Conservation (phyloP, 805 yeast species). For the Candida insectorum region DNA sequence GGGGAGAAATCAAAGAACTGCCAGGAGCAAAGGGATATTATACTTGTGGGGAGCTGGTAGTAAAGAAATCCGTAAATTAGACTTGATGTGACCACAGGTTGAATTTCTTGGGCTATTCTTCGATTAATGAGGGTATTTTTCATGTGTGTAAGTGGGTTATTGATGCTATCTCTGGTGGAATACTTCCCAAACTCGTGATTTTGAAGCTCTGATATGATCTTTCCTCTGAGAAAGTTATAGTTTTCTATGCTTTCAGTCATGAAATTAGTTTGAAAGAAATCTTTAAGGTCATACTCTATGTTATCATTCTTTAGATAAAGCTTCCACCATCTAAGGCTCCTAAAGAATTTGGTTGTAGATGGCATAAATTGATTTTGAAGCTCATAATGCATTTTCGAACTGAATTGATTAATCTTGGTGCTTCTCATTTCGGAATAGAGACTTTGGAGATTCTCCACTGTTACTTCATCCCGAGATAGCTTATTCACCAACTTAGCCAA, state of each 20-base stretch:
- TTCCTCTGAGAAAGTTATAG: slow-evolving; percentile 37
- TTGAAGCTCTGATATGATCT: slow-evolving; percentile 26
- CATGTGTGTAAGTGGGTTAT: slow-evolving; percentile 28
- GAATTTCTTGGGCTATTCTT: slow-evolving; percentile 30
- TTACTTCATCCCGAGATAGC: slow-evolving; percentile 12
- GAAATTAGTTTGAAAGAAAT: slow-evolving; percentile 30
- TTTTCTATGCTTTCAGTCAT: slow-evolving; percentile 38
- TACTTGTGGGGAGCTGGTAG: slow-evolving; percentile 37
- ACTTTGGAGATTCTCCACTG: slow-evolving; percentile 14
- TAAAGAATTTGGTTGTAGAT: slow-evolving; percentile 26
- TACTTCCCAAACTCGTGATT: slow-evolving; percentile 21
- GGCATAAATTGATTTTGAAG: slow-evolving; percentile 34
- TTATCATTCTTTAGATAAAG: slow-evolving; percentile 40
- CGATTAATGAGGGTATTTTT: slow-evolving; percentile 28
- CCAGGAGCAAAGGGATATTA: slow-evolving; percentile 27
- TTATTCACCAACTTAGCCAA: slow-evolving; percentile 15
- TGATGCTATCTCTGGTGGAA: slow-evolving; percentile 6
- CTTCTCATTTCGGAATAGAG: slow-evolving; percentile 19
- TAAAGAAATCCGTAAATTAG: slow-evolving; percentile 27
- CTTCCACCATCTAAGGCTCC: slow-evolving; percentile 38
- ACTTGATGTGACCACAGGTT: slow-evolving; percentile 31
- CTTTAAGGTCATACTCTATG: slow-evolving; percentile 41
- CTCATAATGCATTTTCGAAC: slow-evolving; percentile 31
- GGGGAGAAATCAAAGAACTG: slow-evolving; percentile 30
- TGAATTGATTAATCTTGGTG: slow-evolving; percentile 24